Evolutionary conservation across 768 basidiomycete genomes (phyloP).

Genomic region (Leucogyrophana mollusca): DNA sequence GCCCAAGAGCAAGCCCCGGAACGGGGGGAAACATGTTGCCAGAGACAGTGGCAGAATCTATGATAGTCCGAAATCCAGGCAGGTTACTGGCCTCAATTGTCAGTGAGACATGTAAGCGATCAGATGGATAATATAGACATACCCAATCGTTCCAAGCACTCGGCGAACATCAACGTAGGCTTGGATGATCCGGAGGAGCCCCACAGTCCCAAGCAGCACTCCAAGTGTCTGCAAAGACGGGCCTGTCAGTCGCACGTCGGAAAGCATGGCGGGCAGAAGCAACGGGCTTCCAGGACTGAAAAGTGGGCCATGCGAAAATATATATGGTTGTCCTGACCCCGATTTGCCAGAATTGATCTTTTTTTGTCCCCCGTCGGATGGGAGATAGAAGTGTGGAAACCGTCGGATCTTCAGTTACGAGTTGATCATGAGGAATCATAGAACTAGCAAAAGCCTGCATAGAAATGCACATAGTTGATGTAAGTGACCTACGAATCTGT

Average conservation of each 20-base stretch:
- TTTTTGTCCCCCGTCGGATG: no score
- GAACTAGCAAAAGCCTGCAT: no score
- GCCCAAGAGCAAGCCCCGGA: slow-evolving; percentile 2
- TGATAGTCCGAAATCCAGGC: slow-evolving; percentile 6
- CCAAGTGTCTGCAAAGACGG: slow-evolving; percentile 3
- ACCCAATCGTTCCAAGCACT: slow-evolving; percentile 4
- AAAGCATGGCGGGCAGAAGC: no score
- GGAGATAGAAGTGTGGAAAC: no score
- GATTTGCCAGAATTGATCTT: no score
- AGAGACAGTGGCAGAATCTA: neutral
- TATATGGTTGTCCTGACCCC: no score
- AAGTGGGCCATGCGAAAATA: no score
- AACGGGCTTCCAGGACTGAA: no score
- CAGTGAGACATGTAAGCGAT: neutral
- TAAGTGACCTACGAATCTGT: no score
- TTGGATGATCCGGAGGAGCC: neutral
- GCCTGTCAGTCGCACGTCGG: slow-evolving; percentile 2
- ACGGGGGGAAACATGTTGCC: neutral
- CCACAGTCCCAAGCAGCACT: slow-evolving; percentile 3
- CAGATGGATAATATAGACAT: neutral
- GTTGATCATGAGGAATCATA: no score
- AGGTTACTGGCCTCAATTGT: neutral
- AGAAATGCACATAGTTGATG: no score
- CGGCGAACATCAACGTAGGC: slow-evolving; percentile 5
- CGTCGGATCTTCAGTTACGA: no score